Base-by-base conservation (phyloP, 192 early-diverging fungal genomes). In the Cetraspora pellucida region DNA sequence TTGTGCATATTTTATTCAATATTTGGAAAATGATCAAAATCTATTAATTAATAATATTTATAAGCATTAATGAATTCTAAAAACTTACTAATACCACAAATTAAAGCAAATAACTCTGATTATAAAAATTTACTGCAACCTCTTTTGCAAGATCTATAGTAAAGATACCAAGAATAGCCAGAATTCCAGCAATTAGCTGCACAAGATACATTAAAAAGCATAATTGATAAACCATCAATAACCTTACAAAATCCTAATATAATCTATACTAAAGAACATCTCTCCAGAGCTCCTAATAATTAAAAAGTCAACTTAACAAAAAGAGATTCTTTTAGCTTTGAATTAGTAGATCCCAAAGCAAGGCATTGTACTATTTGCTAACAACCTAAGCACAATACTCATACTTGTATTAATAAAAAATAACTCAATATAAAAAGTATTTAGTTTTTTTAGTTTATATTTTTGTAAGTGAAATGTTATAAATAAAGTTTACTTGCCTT, bases 41-140 rank as follows among this genome's bases (percentile, higher is more conserved):
- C 8, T 66, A 44, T 43, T 10, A 14, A 14, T 66, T 66, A 30
- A 66, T 66, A 21, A 66, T 44, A 19, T 66, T 31, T 5, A 66
- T 66, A 66, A 66, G 31, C n/a, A 66, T 66, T 66, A 4, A 31
- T 66, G 14, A 8, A 66, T 66, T 66, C 37, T 16, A 66, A n/a
- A 66, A 4, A 44, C 31, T 45, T 19, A 44, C 17, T 8, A 66
- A 4, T 21, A 66, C 19, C 23, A 27, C 2, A 59, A 59, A 27
- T 27, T 59, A 17, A 37, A 37, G 1, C 3, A 37, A 37, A 37
- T 37, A 37, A 7, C n/a, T n/a, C n/a, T n/a, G n/a, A n/a, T n/a
- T n/a, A n/a, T 7, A 1, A 37, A 37, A 7, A 37, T 37, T 7
- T 19, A 30, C 16, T 66, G 28, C 43, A 45, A 66, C 19, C 19